Evolutionary conservation across 495 filamentous ascomycete species (phyloP), one percentile per base, ranked within the genome.

Genomic region (Arthonia radiata): DNA sequence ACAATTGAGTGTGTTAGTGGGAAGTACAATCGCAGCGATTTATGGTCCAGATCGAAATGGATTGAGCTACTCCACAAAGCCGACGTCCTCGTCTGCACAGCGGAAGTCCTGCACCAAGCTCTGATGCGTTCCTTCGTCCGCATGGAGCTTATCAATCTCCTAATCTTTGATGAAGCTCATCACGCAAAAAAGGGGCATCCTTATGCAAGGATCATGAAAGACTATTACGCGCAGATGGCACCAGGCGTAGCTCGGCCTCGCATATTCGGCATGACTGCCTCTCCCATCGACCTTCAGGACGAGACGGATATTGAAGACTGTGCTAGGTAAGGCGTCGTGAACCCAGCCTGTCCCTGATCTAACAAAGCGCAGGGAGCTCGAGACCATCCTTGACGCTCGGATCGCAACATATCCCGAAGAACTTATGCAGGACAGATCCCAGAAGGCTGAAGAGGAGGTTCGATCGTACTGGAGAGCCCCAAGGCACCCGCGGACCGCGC

Each of bases 241-340:
- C 40, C 50, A 0, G 43, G 42, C n/a, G 24, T 34, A 1, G 38
- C 46, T 12, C 58, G 67, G 2, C 89, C 86, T 9, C 71, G 71
- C 30, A 67, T 99, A 13, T 76, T 99, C 39, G 86, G 83, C 11
- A 92, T 99, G 83, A 99, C 86, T 5, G 86, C 86, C 10, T 93
- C 83, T 6, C 86, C 86, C 2, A 71, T 94, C n/a, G 83, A 94
- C 52, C n/a, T n/a, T n/a, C n/a, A n/a, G n/a, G 67, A 72, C 2
- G 69, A 73, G 36, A 55, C 59, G 0, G 65, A 86, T 38, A 60
- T 77, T 14, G 49, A 61, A 13, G 50, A 64, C 22, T 74, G 73
- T 29, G 80, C 79, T 11, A 43, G 37, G 61, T 69, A 46, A 33
- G 49, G 43, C 12, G 18, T 12, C 3, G 8, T 22, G 11, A n/a